Evolutionary conservation across 2,329 filamentous ascomycete genomes (phyloP).

Genomic region (Fusarium goolgardi): DNA sequence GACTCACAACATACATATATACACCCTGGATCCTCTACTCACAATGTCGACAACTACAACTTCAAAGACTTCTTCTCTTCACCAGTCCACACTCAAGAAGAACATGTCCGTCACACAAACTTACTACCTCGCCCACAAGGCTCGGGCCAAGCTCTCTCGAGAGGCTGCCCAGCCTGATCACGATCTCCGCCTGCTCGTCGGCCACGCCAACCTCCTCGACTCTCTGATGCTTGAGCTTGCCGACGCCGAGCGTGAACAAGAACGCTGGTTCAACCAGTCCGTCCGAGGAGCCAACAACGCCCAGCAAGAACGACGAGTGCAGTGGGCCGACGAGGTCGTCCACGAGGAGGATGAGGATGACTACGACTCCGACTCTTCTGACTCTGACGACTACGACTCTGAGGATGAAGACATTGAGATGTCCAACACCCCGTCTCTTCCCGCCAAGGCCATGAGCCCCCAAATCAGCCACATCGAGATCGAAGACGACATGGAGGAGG

Average conservation of each 20-base stretch:
- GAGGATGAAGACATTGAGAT: conserved; percentile 71
- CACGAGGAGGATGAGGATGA: conserved; percentile 80
- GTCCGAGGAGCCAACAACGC: conserved; percentile 76
- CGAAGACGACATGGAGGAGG: conserved; percentile 61
- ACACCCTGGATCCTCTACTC: conserved; percentile 37
- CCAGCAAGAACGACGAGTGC: conserved; percentile 76
- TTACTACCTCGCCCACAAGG: conserved; percentile 98
- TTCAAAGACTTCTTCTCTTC: conserved; percentile 47
- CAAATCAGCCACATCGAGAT: conserved; percentile 52
- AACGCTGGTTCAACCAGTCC: conserved; percentile 97
- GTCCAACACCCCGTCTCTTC: conserved; percentile 58
- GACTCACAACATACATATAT: conserved; percentile 45
- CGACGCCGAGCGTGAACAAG: conserved; percentile 94
- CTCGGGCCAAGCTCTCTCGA: conserved; percentile 91
- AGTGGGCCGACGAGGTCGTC: conserved; percentile 85
- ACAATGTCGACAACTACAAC: conserved; percentile 50
- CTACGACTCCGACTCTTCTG: conserved; percentile 71
- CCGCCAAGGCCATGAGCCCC: conserved; percentile 56
- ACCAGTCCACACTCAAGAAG: conserved; percentile 66
- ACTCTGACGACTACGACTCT: conserved; percentile 61
- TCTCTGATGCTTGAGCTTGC: conserved; percentile 91
- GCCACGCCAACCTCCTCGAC: conserved; percentile 98
- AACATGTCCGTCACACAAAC: conserved; percentile 99
- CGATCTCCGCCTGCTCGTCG: conserved; percentile 93
- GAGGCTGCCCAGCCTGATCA: conserved; percentile 93